These are phyloP conservation scores for Thermomucor indicae-seudaticae DNA, from an alignment of 371 early-diverging fungal genomes.

Conservation along the genomic window DNA sequence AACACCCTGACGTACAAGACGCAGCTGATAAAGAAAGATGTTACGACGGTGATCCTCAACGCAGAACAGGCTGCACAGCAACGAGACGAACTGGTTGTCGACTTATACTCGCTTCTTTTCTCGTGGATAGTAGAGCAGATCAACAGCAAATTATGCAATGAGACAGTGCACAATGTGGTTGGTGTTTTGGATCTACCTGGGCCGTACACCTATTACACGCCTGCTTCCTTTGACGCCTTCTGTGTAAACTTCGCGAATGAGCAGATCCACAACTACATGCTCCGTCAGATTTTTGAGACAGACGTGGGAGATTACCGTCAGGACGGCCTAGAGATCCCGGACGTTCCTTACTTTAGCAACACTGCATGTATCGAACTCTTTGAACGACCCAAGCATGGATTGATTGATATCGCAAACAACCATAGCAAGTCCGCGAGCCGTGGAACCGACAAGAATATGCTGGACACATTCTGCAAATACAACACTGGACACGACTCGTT, in stretches of 20 bases:
- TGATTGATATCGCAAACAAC: constrained; percentile 56
- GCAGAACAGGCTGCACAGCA: constrained; percentile 66
- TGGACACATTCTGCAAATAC: constrained; percentile 35
- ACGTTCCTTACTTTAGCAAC: constrained; percentile 48
- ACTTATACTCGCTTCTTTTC: constrained; percentile 81
- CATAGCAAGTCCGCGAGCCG: constrained; percentile 31
- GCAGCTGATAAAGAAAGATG: constrained; percentile 69
- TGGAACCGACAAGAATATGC: constrained; percentile 33
- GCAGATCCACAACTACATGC: constrained; percentile 67
- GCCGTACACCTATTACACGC: constrained; percentile 28
- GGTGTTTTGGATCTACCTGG: constrained; percentile 74
- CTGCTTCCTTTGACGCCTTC: constrained; percentile 66
- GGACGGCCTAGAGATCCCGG: constrained; percentile 55
- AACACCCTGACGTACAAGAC: constrained; percentile 83
- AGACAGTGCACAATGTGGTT: constrained; percentile 62
- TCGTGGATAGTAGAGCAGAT: constrained; percentile 88
- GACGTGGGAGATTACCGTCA: constrained; percentile 44
- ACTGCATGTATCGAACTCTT: constrained; percentile 50
- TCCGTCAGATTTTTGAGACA: constrained; percentile 63
- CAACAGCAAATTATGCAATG: constrained; percentile 76
- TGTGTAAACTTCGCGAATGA: constrained; percentile 84
- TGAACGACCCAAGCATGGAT: constrained; percentile 44
- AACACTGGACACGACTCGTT: constrained; percentile 44
- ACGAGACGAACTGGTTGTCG: constrained; percentile 73
- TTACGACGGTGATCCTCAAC: constrained; percentile 84